A percentile compares a stretch with the other conserved stretches of the same genome.
These are phyloP conservation scores for Fremontodendron californicum DNA, from an alignment of 345 rosid genomes.

Conservation along the genomic window DNA sequence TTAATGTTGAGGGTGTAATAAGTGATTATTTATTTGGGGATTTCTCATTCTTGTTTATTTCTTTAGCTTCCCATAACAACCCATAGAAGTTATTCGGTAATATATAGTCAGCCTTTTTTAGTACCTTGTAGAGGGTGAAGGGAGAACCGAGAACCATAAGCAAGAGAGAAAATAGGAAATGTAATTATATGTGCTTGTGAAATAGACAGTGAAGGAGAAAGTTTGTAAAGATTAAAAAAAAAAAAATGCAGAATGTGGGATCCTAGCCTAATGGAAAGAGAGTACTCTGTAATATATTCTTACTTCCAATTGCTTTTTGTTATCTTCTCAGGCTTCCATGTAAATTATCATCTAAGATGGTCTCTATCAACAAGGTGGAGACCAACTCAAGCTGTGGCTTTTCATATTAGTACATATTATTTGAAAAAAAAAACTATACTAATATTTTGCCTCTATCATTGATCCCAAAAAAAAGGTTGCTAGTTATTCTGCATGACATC, in stretches of 20 bases:
- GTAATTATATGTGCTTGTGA: not conserved
- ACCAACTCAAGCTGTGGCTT: not conserved
- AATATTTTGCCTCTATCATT: not conserved
- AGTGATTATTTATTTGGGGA: not conserved
- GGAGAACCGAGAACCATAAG: not conserved
- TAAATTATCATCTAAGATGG: not conserved
- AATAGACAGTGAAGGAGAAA: not conserved
- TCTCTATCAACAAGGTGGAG: not conserved
- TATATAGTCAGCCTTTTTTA: not conserved
- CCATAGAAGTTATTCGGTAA: not conserved
- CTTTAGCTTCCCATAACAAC: not conserved
- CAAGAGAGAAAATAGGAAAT: not conserved
- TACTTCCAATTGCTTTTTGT: not conserved
- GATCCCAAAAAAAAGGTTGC: not conserved
- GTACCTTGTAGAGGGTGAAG: not conserved
- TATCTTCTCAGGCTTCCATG: not conserved
- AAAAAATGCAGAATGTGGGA: slow-evolving; percentile 34
- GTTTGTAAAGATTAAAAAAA: not conserved
- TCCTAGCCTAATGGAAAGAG: slow-evolving; percentile 47
- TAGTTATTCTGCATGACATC: not conserved
- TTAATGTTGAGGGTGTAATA: not conserved
- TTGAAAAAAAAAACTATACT: too few species aligned
- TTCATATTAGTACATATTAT: not conserved
- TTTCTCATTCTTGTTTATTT: not conserved
- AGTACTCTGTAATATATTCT: not conserved